Evolutionary conservation across 2,329 filamentous ascomycete genomes (phyloP), one percentile per base, ranked within the genome.

Genomic region (Chalaropsis thielavioides): DNA sequence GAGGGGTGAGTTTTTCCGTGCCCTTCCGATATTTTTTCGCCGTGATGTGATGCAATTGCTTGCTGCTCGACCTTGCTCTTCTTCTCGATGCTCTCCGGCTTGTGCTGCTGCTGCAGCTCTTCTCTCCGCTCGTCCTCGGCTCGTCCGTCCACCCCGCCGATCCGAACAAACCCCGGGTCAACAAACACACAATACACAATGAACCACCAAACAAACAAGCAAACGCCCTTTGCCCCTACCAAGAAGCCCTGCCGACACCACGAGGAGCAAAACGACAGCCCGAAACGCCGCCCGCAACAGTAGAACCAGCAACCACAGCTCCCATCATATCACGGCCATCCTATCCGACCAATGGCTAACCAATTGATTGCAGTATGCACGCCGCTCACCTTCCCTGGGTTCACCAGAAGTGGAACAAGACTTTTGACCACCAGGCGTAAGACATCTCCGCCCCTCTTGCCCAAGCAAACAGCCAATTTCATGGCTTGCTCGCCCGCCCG

Each of bases 381-480:
- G 77, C 94, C 70, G 89, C 92, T 69, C 78, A 86, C 73, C 97
- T 97, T 78, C 94, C 94, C 69, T 99, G 94, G 94, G 92, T 94
- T 73, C 94, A 99, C 79, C 75, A 85, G 75, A 87, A 94, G 79
- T 91, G 87, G 83, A 81, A 85, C 77, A 96, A 95, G 84, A 96
- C 94, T 71, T 99, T 92, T 76, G 94, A 99, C 74, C 92, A 97
- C 80, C 87, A 89, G 79, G 87, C 91, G 89, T 96, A 87, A 87
- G 90, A 80, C 70, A 61, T 68, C 17, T 49, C 19, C 11, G 17
- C 6, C 46, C 46, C n/a, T 49, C 10, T n/a, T 22, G 2, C 46
- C 44, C 11, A 19, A 19, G 44, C 44, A 2, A 46, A 46, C 22
- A 61, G 17, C 58, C 31, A 31, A 31, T 31, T 31, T 2, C 31